Percentiles rank a stretch among this genome's conserved stretches.
phyloP scores from a whole-genome alignment of 208 protist species.

The Trypanosoma rangeli region DNA sequence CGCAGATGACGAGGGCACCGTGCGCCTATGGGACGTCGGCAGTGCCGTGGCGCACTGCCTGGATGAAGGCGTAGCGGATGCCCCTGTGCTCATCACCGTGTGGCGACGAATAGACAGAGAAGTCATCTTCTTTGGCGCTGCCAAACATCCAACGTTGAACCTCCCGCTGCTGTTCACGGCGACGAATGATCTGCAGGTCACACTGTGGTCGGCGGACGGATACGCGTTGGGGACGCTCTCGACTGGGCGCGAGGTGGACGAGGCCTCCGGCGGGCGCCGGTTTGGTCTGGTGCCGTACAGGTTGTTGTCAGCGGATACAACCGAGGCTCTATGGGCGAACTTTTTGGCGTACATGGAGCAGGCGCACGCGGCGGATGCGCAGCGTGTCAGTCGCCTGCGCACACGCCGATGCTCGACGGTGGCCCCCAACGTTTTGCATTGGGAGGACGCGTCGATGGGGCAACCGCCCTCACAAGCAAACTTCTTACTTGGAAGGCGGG shows the following conservation, averaged over 20 bases:
- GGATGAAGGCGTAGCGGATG: not conserved
- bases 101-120: constrained; percentile 35
- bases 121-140: constrained; percentile 33
- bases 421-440: not conserved
- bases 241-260: constrained; percentile 47
- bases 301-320: constrained; percentile 5
- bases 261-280: constrained; percentile 30
- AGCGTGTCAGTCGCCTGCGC: not conserved
- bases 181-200: constrained; percentile 28
- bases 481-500: no score
- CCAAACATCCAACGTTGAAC: constrained; percentile 21
- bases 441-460: not conserved
- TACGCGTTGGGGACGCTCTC: constrained; percentile 40
- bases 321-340: constrained; percentile 22
- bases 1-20: constrained; percentile 29
- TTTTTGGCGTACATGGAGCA: constrained; percentile 30
- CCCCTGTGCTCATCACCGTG: constrained; percentile 23
- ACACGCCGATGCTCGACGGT: not conserved
- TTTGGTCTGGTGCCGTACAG: constrained; percentile 37
- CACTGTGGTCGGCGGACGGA: constrained; percentile 50
- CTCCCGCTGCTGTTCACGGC: constrained; percentile 42
- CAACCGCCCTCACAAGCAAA: no score
- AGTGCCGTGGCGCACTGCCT: constrained; percentile 16
- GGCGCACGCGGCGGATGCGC: not conserved
- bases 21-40: constrained; percentile 40